Conservation (phyloP, 805 yeast species). For the Candida morakotiae region DNA sequence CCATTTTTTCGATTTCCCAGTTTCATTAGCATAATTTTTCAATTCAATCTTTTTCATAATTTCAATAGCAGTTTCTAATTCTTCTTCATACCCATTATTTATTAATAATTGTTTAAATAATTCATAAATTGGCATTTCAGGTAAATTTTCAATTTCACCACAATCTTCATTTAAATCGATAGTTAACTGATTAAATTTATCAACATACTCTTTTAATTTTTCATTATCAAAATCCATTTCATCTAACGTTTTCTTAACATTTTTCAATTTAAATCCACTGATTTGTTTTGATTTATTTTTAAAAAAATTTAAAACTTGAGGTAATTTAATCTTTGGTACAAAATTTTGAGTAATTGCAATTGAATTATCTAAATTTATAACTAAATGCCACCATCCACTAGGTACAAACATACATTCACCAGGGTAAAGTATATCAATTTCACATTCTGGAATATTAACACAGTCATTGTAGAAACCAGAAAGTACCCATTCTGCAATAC, state of each 20-base stretch:
- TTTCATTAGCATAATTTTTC: conserved; percentile 14
- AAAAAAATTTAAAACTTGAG: conserved; percentile 63
- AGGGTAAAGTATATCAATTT: conserved; percentile 70
- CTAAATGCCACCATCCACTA: conserved; percentile 97
- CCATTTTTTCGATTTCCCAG: conserved; percentile 52
- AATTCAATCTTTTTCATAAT: conserved; percentile 31
- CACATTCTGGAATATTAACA: conserved; percentile 51
- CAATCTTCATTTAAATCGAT: conserved; percentile 48
- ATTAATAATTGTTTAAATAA: conserved; percentile 51
- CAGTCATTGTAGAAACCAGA: conserved; percentile 78
- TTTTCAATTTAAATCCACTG: conserved; percentile 69
- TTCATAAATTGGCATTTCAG: conserved; percentile 57
- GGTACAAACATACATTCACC: conserved; percentile 90
- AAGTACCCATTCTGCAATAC: conserved; percentile 87
- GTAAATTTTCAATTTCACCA: conserved; percentile 46
- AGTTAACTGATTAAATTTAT: conserved; percentile 18
- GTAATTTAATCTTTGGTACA: conserved; percentile 62
- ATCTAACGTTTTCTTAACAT: conserved; percentile 39
- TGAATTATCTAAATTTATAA: conserved; percentile 77
- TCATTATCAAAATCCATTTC: conserved; percentile 11
- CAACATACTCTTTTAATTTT: conserved; percentile 23
- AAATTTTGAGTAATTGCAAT: conserved; percentile 89
- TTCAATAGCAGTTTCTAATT: conserved; percentile 28
- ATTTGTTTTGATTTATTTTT: conserved; percentile 65
- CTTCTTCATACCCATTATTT: conserved; percentile 30